Evolutionary conservation across 768 basidiomycete genomes (phyloP), one percentile per base, ranked within the genome.

Genomic region (Podaxis sp.): DNA sequence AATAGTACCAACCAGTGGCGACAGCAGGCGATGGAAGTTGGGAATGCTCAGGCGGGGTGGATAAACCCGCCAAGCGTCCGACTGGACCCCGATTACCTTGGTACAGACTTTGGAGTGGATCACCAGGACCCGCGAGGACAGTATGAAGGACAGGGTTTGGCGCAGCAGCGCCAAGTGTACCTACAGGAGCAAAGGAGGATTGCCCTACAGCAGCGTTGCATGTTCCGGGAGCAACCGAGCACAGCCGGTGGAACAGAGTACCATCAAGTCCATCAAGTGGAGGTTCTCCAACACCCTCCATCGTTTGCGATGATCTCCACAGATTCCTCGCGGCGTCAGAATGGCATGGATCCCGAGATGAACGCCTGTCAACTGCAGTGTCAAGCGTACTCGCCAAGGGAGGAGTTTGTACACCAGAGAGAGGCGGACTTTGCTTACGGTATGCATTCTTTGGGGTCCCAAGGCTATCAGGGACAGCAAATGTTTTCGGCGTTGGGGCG

Each of bases 1-100:
- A 70, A 74, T 9, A 63, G 64, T 2, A 56, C 71, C 6, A 78
- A 79, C 68, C 80, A 79, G 30, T 62, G 61, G 53, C 40, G 44
- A 9, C 53, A 54, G 30, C 53, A 55, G 15, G 17, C 26, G 33
- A 38, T 62, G 54, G 46, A 26, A 39, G 54, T 15, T 2, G n/a
- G 44, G 44, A 46, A 46, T 38, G 15, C 30, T 39, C 61, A 52
- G 17, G 38, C 48, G 12, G 38, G 44, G 3, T 62, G 61, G 61
- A 30, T 24, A 6, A 19, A 48, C 38, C 54, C 49, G 6, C 38
- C 61, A 15, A 28, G 24, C 17, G n/a, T 28, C 38, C 54, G 53
- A 3, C 42, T 62, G 7, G 39, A 39, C n/a, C 33, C 42, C 2
- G 19, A 36, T 46, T 30, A 44, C 13, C n/a, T 61, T 15, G 39